Percentiles rank a stretch among this genome's conserved stretches.
Conservation (phyloP, 1,284 basidiomycete species). For the Mycocalia duriaeana region DNA sequence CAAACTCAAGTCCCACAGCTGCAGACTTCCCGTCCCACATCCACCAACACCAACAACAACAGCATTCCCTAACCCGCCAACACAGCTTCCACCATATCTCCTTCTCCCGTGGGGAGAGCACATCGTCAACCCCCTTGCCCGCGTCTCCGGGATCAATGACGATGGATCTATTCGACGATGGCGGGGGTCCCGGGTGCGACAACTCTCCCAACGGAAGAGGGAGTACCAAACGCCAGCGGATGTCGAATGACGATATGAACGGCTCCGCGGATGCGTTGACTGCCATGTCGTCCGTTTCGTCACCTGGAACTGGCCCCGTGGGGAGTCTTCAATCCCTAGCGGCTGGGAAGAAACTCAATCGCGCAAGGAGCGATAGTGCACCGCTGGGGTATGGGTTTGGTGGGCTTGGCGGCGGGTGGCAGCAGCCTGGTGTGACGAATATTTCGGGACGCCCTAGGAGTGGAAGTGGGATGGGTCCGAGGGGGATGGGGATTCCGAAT, state of each 20-base stretch:
- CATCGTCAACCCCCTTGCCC: conserved; percentile 25
- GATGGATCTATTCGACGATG: conserved; percentile 36
- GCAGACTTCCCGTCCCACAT: conserved; percentile 47
- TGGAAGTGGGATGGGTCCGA: conserved; percentile 33
- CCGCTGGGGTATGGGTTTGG: conserved; percentile 37
- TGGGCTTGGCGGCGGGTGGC: conserved; percentile 8
- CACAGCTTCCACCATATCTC: conserved; percentile 54
- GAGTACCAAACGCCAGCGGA: conserved; percentile 40
- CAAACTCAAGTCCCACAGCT: conserved; percentile 60
- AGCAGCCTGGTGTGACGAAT: neutral
- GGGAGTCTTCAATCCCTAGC: conserved; percentile 15
- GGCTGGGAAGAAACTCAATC: conserved; percentile 29
- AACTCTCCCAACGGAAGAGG: conserved; percentile 23
- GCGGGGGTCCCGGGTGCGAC: too few species aligned
- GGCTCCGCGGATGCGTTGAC: conserved; percentile 14
- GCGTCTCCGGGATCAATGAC: conserved; percentile 29
- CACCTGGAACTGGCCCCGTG: conserved; percentile 17
- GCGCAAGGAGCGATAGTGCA: conserved; percentile 49
- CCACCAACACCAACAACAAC: conserved; percentile 33
- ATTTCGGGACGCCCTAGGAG: conserved; percentile 37
- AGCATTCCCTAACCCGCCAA: conserved; percentile 45
- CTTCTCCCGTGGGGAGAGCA: conserved; percentile 24
- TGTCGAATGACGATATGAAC: conserved; percentile 26
- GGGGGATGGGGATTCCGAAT: conserved; percentile 23
- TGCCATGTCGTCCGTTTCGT: conserved; percentile 24